Evolutionary conservation across 768 basidiomycete genomes (phyloP), one percentile per base, ranked within the genome.

Genomic region (Kwoniella sp.): DNA sequence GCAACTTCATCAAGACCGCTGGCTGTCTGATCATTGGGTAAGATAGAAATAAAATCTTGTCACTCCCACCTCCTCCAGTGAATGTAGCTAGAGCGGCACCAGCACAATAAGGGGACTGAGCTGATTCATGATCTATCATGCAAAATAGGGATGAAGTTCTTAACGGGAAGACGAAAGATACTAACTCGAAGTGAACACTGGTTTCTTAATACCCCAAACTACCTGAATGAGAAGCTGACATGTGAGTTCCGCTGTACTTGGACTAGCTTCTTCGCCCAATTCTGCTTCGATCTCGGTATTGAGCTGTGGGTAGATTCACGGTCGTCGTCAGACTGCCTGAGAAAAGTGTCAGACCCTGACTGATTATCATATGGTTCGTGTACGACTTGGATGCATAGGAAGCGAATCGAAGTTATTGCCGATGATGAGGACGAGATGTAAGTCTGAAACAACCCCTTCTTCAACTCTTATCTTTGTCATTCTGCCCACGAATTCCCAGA

Each of bases 381-480:
- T 30, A 13, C 25, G n/a, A 46, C 25, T 10, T 4, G 13, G 8
- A 25, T 24, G 19, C 25, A 22, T 33, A 92, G 90, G 69, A 91
- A 90, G 79, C 86, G 90, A 48, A 86, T 95, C 76, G 92, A 97
- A 73, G 92, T 95, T 60, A 88, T 98, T 49, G 83, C 93, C 1
- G 94, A 97, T 74, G 88, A 91, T 52, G 90, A 94, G 77, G 86
- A 86, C 25, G 90, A 96, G 79, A 96, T 95, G 91, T 90, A 76
- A 66, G 87, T 77, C 19, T 2, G 24, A 30, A 13, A 17, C 26
- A 5, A 7, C 46, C 22, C 21, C 48, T 46, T 33, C 33, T n/a
- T 6, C 33, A 33, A 13, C 33, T 33, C 13, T 33, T 33, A 13
- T 33, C 33, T 48, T 48, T 48, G 17, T 5, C 6, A 6, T 7